phyloP scores from a whole-genome alignment of 2,329 filamentous ascomycete genomes.

The Emydomyces testavorans region DNA sequence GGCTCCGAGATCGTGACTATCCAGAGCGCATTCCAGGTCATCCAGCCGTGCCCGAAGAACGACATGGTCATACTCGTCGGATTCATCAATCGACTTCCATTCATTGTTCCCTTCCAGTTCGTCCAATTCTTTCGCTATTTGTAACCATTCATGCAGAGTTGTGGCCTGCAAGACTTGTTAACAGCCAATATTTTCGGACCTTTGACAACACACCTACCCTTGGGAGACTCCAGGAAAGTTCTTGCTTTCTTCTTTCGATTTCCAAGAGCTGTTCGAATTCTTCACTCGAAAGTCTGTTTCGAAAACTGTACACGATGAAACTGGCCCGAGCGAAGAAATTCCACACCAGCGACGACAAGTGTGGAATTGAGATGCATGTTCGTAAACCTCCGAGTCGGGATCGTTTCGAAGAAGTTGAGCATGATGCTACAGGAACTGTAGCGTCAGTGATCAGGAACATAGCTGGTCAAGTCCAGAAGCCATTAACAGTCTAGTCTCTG shows the following conservation, averaged over 20 bases:
- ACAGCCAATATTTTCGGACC: neutral
- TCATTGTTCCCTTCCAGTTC: conserved; percentile 63
- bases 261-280: conserved; percentile 1
- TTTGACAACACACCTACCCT: neutral
- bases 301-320: neutral
- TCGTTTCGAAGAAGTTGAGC: neutral
- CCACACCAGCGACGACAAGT: conserved; percentile 1
- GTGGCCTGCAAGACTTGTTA: conserved; percentile 13
- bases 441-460: conserved; percentile 5
- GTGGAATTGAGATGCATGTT: neutral
- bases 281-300: neutral
- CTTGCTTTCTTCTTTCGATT: neutral
- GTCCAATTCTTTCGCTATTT: conserved; percentile 66
- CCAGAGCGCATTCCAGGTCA: conserved; percentile 63
- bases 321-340: neutral
- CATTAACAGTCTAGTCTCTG: neutral
- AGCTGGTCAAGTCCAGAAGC: neutral
- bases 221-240: conserved; percentile 1
- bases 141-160: conserved; percentile 58
- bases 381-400: neutral
- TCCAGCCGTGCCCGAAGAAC: conserved; percentile 58
- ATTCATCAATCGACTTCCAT: conserved; percentile 62
- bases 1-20: conserved; percentile 56
- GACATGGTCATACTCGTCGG: conserved; percentile 58
- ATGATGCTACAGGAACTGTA: neutral